These are phyloP conservation scores for Parmales sp. DNA, from an alignment of 108 stramenopile genomes.

Conservation along the genomic window DNA sequence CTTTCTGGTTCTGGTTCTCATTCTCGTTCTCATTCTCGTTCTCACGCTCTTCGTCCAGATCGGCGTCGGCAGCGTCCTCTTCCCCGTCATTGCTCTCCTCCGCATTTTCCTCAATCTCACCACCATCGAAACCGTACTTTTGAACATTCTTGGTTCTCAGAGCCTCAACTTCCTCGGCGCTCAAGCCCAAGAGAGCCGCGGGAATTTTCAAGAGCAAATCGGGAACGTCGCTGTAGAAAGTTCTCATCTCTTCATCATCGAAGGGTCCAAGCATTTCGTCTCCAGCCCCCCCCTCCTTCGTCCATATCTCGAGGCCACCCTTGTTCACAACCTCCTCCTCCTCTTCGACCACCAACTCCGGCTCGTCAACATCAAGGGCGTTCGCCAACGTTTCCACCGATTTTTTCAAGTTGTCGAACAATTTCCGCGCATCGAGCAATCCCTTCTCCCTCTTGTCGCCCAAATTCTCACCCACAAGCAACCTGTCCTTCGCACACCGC, in stretches of 20 bases:
- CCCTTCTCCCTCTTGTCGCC: conserved; percentile 80
- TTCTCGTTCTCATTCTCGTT: no score
- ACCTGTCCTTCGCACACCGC: conserved; percentile 73
- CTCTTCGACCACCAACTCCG: conserved; percentile 48
- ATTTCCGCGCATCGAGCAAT: conserved; percentile 65
- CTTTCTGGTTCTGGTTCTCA: conserved; percentile 29
- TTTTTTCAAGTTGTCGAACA: conserved; percentile 62
- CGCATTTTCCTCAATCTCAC: background rate
- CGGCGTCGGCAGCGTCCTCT: conserved; percentile 20
- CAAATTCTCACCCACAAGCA: conserved; percentile 67
- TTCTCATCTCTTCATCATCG: conserved; percentile 77
- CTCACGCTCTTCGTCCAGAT: conserved; percentile 18
- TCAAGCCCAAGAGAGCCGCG: conserved; percentile 68
- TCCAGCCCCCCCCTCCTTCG: conserved; percentile 45
- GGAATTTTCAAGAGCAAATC: conserved; percentile 81
- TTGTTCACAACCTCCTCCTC: conserved; percentile 48
- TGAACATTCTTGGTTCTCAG: conserved; percentile 48
- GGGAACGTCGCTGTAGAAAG: conserved; percentile 88
- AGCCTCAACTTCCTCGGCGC: conserved; percentile 56
- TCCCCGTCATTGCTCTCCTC: conserved; percentile 22
- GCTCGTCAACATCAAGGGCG: conserved; percentile 53
- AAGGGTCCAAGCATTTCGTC: conserved; percentile 71
- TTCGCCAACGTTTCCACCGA: conserved; percentile 66
- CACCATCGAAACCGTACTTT: conserved; percentile 46
- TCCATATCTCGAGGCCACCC: conserved; percentile 61